phyloP scores from a whole-genome alignment of 345 rosid species.

The Camelina sativa region DNA sequence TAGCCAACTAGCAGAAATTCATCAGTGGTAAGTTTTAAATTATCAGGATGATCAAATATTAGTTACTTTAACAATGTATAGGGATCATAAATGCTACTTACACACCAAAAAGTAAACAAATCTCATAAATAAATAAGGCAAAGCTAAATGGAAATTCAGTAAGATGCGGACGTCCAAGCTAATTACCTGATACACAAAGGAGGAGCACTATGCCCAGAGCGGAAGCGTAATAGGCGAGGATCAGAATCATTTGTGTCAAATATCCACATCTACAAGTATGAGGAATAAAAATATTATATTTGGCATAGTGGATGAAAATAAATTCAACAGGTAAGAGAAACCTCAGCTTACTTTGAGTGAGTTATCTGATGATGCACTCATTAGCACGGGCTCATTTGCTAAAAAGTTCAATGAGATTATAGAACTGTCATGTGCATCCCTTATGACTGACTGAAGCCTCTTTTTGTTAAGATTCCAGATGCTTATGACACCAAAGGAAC shows the following conservation, averaged over 20 bases:
- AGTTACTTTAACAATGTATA: constrained; percentile 19
- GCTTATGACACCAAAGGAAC: constrained; percentile 95
- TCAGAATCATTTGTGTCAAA: constrained; percentile 94
- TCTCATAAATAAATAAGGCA: constrained; percentile 2
- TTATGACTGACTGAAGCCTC: constrained; percentile 83
- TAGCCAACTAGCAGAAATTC: constrained; percentile 3
- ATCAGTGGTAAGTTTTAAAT: not conserved
- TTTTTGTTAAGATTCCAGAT: constrained; percentile 96
- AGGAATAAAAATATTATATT: not conserved
- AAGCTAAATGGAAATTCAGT: constrained; percentile 10
- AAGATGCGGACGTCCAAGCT: constrained; percentile 18
- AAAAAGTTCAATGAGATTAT: constrained; percentile 80
- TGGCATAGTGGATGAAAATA: constrained; percentile 2
- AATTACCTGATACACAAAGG: constrained; percentile 89
- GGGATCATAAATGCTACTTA: constrained; percentile 2
- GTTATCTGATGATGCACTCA: constrained; percentile 96
- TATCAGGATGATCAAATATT: constrained; percentile 7
- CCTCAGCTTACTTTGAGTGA: constrained; percentile 73
- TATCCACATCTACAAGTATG: constrained; percentile 79
- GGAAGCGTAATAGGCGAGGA: constrained; percentile 94
- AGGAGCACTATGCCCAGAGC: constrained; percentile 98
- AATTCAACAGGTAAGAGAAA: constrained; percentile 11
- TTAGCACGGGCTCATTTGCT: constrained; percentile 94
- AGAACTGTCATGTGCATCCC: constrained; percentile 93
- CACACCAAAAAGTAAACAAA: not conserved